phyloP scores from a whole-genome alignment of 345 rosid genomes.

The Bruguiera parviflora region DNA sequence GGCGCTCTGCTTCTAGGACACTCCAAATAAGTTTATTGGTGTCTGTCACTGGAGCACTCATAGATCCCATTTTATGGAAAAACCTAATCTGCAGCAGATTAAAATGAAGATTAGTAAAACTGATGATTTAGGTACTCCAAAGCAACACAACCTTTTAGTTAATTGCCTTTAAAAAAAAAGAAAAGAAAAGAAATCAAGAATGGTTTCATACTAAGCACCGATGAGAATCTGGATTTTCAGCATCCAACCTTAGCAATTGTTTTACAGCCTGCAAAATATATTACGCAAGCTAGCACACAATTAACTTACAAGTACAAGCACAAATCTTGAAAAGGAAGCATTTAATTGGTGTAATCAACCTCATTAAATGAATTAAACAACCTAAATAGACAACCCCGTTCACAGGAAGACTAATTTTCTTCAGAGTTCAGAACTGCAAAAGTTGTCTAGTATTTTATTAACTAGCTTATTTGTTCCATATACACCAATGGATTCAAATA shows the following conservation, averaged over 20 bases:
- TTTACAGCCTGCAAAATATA: conserved; percentile 63
- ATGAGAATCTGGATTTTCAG: conserved; percentile 85
- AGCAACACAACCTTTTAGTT: neutral
- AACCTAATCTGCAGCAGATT: conserved; percentile 61
- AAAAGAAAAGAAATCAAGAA: neutral
- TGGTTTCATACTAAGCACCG: conserved; percentile 64
- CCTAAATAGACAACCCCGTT: neutral
- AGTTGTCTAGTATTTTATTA: neutral
- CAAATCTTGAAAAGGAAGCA: neutral
- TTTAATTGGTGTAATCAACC: no score
- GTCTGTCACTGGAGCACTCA: conserved; percentile 58
- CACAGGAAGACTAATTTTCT: neutral
- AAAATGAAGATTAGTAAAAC: conserved; percentile 8
- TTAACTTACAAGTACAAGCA: neutral
- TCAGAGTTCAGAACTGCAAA: neutral
- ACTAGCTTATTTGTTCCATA: conserved; percentile 1
- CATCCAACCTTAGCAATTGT: conserved; percentile 75
- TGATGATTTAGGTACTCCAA: conserved; percentile 5
- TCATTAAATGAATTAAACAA: neutral
- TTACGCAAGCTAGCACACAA: neutral
- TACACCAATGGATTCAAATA: neutral
- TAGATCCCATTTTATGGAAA: conserved; percentile 62
- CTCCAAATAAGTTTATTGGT: conserved; percentile 80
- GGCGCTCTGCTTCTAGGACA: conserved; percentile 87
- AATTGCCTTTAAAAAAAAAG: no score